A percentile compares a stretch with the other conserved stretches of the same genome.
Evolutionary conservation across 2,329 filamentous ascomycete species (phyloP).

Genomic region (Emydomyces testavorans): DNA sequence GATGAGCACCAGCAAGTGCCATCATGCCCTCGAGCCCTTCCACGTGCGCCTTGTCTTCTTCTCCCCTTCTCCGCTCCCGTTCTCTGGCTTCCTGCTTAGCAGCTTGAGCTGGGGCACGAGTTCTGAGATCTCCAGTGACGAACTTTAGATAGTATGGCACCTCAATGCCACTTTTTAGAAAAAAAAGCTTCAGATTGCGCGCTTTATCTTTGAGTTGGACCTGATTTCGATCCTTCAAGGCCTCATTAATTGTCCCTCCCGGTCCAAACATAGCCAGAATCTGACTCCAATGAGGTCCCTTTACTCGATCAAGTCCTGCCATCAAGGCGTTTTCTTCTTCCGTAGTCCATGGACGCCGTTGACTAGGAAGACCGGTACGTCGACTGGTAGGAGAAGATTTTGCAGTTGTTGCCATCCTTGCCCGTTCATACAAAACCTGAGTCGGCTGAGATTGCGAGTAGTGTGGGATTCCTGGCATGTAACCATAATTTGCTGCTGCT

Average conservation of each 20-base stretch:
- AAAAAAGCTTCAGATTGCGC: conserved; percentile 79
- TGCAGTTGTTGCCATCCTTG: conserved; percentile 44
- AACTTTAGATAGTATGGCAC: conserved; percentile 79
- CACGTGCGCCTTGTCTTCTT: conserved; percentile 39
- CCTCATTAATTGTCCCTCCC: conserved; percentile 67
- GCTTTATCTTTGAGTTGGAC: conserved; percentile 91
- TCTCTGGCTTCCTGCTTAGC: conserved; percentile 41
- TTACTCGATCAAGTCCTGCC: conserved; percentile 75
- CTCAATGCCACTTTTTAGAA: conserved; percentile 81
- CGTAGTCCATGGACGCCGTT: conserved; percentile 70
- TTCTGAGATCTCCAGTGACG: conserved; percentile 82
- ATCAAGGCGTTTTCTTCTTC: conserved; percentile 86
- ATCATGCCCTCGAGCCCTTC: conserved; percentile 40
- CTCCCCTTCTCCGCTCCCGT: conserved; percentile 35
- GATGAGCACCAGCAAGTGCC: conserved; percentile 36
- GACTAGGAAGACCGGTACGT: conserved; percentile 43
- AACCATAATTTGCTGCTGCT: conserved; percentile 32
- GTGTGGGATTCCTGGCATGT: conserved; percentile 37
- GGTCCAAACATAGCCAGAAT: conserved; percentile 74
- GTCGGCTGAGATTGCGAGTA: conserved; percentile 41
- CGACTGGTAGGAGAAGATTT: conserved; percentile 45
- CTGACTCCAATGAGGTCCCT: conserved; percentile 86
- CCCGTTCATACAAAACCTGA: conserved; percentile 47
- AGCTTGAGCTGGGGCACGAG: conserved; percentile 56
- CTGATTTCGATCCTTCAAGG: conserved; percentile 77